Conservation (phyloP, 768 basidiomycete species). For the Kwoniella botswanensis region DNA sequence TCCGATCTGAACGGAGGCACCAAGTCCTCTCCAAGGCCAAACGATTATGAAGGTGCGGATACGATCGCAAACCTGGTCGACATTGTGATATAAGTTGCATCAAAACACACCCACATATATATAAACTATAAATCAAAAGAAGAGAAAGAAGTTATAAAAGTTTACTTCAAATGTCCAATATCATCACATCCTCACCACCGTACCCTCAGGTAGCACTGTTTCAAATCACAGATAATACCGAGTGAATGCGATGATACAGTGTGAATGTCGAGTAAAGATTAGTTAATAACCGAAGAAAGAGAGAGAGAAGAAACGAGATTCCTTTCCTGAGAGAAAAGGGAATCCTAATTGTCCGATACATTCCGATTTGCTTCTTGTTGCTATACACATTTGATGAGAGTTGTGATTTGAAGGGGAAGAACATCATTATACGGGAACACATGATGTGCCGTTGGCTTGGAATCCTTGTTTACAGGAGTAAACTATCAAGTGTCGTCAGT, state of each 20-base stretch:
- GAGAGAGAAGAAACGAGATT: not conserved
- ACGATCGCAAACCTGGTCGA: too few species aligned
- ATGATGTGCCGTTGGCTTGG: slow-evolving; percentile 42
- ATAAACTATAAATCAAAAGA: not conserved
- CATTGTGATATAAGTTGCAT: not conserved
- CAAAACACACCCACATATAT: not conserved
- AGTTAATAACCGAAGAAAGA: not conserved
- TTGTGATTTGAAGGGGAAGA: not conserved
- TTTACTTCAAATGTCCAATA: slow-evolving; percentile 6
- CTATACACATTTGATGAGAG: slow-evolving; percentile 5
- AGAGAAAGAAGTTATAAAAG: not conserved
- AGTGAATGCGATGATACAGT: not conserved
- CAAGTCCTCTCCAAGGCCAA: too few species aligned
- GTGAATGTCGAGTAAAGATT: not conserved
- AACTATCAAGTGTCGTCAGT: slow-evolving; percentile 23
- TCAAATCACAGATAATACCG: not conserved
- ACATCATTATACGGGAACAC: slow-evolving; percentile 26
- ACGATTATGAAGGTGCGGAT: too few species aligned
- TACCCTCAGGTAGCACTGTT: not conserved
- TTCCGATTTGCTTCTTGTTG: slow-evolving; percentile 1
- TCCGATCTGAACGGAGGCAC: too few species aligned
- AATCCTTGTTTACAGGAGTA: slow-evolving; percentile 48
- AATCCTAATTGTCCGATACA: slow-evolving; percentile 1
- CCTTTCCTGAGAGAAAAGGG: not conserved
- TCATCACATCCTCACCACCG: not conserved